A percentile compares a stretch with the other conserved stretches of the same genome.
These are phyloP conservation scores for Nicotiana sylvestris DNA, from an alignment of 257 asterid species.

Conservation along the genomic window DNA sequence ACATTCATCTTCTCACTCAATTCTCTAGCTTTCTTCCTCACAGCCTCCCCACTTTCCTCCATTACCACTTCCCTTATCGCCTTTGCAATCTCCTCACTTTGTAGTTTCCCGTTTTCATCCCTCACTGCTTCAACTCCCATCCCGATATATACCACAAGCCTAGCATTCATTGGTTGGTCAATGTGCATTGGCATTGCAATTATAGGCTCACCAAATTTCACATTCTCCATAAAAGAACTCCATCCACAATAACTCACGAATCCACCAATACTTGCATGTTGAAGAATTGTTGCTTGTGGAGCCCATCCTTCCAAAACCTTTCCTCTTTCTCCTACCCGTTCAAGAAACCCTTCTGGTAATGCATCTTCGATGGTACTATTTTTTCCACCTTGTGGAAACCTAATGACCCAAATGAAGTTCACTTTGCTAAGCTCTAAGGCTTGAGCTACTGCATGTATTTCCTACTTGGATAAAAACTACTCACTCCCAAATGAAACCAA, in stretches of 20 bases:
- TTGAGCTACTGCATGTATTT: conserved; percentile 29
- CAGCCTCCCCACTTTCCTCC: conserved; percentile 21
- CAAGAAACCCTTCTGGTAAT: conserved; percentile 26
- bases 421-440: conserved; percentile 38
- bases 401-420: conserved; percentile 47
- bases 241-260: conserved; percentile 9
- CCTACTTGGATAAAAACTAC: conserved; percentile 32
- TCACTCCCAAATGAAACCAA: conserved; percentile 53
- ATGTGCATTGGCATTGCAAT: conserved; percentile 33
- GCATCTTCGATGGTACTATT: conserved; percentile 13
- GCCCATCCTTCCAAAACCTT: conserved; percentile 31
- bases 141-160: conserved; percentile 30
- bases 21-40: conserved; percentile 18
- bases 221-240: conserved; percentile 29
- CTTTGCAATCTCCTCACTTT: conserved; percentile 21
- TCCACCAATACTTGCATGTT: neutral
- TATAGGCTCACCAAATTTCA: conserved; percentile 28
- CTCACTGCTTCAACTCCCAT: conserved; percentile 27
- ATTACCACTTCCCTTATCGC: conserved; percentile 10
- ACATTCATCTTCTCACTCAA: conserved; percentile 28
- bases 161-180: conserved; percentile 37
- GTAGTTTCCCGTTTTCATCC: conserved; percentile 17
- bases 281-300: conserved; percentile 26
- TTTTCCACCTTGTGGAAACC: conserved; percentile 36
- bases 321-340: conserved; percentile 23